phyloP scores from a whole-genome alignment of 2,329 filamentous ascomycete species.

The Pyrenophora graminea region DNA sequence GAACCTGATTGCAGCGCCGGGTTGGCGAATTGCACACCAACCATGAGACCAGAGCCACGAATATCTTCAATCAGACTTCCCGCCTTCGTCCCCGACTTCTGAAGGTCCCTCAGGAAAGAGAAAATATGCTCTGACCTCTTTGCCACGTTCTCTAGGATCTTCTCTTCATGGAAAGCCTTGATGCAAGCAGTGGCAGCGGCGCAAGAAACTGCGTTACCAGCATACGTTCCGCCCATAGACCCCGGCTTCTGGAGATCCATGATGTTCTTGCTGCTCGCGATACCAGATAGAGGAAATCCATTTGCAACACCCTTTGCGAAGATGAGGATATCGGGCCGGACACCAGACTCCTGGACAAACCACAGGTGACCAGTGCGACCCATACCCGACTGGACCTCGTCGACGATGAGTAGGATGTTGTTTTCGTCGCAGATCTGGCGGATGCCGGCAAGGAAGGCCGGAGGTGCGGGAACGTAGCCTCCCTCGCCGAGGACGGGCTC shows the following conservation, averaged over 20 bases:
- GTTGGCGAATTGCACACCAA: slow-evolving; percentile 35
- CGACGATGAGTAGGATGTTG: slow-evolving; percentile 50
- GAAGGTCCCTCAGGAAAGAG: slow-evolving; percentile 29
- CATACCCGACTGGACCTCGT: slow-evolving; percentile 53
- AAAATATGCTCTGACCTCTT: slow-evolving; percentile 35
- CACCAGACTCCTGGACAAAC: slow-evolving; percentile 49
- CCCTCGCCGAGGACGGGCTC: slow-evolving; percentile 37
- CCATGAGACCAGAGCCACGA: slow-evolving; percentile 34
- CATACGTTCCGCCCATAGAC: slow-evolving; percentile 39
- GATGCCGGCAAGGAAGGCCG: slow-evolving; percentile 40
- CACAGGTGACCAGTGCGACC: slow-evolving; percentile 53
- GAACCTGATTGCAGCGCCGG: slow-evolving; percentile 23
- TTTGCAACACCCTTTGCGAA: slow-evolving; percentile 46
- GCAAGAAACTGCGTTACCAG: slow-evolving; percentile 36
- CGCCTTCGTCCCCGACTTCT: slow-evolving; percentile 30
- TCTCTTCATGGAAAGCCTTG: slow-evolving; percentile 33
- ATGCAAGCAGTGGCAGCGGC: slow-evolving; percentile 34
- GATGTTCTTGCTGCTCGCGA: slow-evolving; percentile 31
- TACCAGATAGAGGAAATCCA: slow-evolving; percentile 36
- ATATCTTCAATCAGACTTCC: slow-evolving; percentile 36
- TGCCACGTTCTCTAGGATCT: slow-evolving; percentile 34
- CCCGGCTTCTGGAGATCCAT: slow-evolving; percentile 38
- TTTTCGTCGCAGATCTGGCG: slow-evolving; percentile 51
- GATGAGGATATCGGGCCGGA: slow-evolving; percentile 51
- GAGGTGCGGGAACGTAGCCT: slow-evolving; percentile 36